Evolutionary conservation across 805 yeast species (phyloP).

Genomic region (Wickerhamomyces canadensis): DNA sequence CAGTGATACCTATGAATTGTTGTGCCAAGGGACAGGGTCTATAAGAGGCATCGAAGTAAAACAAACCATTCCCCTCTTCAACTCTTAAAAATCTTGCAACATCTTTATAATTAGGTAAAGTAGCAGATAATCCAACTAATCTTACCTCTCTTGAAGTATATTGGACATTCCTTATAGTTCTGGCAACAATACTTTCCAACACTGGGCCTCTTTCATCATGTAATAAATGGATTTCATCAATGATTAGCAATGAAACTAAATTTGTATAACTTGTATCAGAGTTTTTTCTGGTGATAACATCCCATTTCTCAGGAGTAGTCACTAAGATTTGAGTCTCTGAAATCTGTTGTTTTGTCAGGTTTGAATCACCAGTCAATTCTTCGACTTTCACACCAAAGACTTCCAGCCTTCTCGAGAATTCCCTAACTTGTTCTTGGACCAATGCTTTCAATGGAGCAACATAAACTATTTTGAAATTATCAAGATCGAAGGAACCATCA

Average conservation of each 20-base stretch:
- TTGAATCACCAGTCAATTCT: conserved; percentile 89
- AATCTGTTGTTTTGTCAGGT: conserved; percentile 70
- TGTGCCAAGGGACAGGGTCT: conserved; percentile 93
- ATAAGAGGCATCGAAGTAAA: conserved; percentile 75
- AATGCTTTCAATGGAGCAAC: conserved; percentile 92
- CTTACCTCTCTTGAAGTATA: conserved; percentile 48
- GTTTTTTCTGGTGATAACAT: conserved; percentile 82
- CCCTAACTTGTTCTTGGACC: conserved; percentile 91
- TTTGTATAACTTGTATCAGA: conserved; percentile 60
- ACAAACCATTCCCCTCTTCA: conserved; percentile 51
- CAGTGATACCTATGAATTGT: conserved; percentile 83
- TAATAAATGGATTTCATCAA: conserved; percentile 89
- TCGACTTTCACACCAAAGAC: conserved; percentile 66
- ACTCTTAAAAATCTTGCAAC: conserved; percentile 80
- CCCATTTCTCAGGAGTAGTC: conserved; percentile 98
- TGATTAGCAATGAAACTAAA: conserved; percentile 63
- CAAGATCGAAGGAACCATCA: conserved; percentile 45
- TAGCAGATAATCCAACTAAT: conserved; percentile 85
- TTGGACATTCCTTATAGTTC: conserved; percentile 50
- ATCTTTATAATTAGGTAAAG: conserved; percentile 83
- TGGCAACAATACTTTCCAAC: conserved; percentile 77
- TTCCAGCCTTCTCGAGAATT: conserved; percentile 64
- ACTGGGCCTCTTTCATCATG: conserved; percentile 97
- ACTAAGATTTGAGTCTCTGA: conserved; percentile 75
- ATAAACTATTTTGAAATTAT: conserved; percentile 72